Base-by-base conservation (phyloP, 2,329 filamentous ascomycete genomes). In the Arthrobotrys pseudoclavata region DNA sequence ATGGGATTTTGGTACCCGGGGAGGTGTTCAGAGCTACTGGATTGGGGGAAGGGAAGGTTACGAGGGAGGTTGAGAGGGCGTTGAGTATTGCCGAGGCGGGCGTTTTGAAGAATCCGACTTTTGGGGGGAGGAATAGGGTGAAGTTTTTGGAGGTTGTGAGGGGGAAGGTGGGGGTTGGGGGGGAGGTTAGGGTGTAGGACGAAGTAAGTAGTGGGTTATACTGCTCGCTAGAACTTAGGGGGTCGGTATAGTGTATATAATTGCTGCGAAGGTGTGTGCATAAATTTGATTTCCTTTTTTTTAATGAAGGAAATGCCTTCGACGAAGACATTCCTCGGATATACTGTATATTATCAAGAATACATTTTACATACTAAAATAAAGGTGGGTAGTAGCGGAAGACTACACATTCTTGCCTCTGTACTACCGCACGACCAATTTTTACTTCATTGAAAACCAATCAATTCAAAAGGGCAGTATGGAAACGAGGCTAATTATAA, bases 91-190 rank as follows among this genome's bases (percentile, higher is more conserved):
- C 72, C 7, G 72, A 76, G 34, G 66, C 37, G 3, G 67, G 72
- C 50, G 26, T 76, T 47, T 66, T 66, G 72, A 76, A 40, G 60
- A 76, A 76, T 48, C 60, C 72, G 20, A 76, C 42, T n/a, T 66
- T 70, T 62, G 50, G n/a, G 22, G 72, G 69, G n/a, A 60, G 45
- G 60, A 40, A 76, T 10, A 48, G 64, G 50, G 60, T 24, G 15
- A 61, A 29, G 50, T 76, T 76, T 55, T 52, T 76, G 67, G 72
- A 53, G 24, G 52, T 76, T 37, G 9, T 76, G 29, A 66, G 22
- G 31, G 60, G 45, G 12, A 76, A 70, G 52, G 47, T 76, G 15
- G 72, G 66, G 60, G 10, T 69, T 60, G 20, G 24, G 13, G 20
- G 37, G 18, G 60, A 66, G 40, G 50, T 45, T 9, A 76, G 72